Evolutionary conservation across 2,329 filamentous ascomycete genomes (phyloP), one percentile per base, ranked within the genome.

Genomic region (Gyromitra esculenta): DNA sequence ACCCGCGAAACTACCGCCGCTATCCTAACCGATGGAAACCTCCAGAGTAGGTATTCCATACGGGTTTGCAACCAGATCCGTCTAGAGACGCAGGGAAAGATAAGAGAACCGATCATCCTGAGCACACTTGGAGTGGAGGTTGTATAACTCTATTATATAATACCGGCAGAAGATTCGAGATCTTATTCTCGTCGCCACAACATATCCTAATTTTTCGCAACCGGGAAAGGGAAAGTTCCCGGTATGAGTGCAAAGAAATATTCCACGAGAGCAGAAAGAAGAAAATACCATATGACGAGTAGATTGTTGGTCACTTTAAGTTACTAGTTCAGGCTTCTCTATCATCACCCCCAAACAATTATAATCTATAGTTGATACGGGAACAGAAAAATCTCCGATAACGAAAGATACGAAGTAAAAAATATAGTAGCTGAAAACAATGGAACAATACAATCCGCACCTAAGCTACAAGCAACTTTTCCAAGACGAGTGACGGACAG

Each of bases 401-500:
- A 15, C 11, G 8, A 1, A 48, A 39, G 54, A 56, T 18, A 52
- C 43, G 43, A 57, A 52, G 50, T 18, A 54, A 21, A 35, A 50
- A 59, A 68, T 11, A 48, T 59, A 68, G 41, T 11, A 25, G 66
- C 18, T 21, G 21, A 35, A 45, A 66, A 41, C 25, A 31, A 41
- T 41, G 11, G 60, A 63, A 45, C 18, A 39, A 21, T 21, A 15
- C 18, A 54, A 37, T 41, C 48, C 3, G 50, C 45, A 54, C 21
- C 39, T 57, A 37, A 62, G n/a, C 41, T n/a, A 25, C 11, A 48
- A 21, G 41, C 7, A 35, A 52, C 9, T 31, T 37, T 48, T 52
- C 21, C 21, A 41, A 13, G 9, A 11, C 65, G 72, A 75, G 65
- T 75, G 72, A 75, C 57, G 57, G 41, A 52, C 25, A 64, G 57